Evolutionary conservation across 1,139 yeast species (phyloP), one percentile per base, ranked within the genome.

Genomic region (Yamadazyma blattariae): DNA sequence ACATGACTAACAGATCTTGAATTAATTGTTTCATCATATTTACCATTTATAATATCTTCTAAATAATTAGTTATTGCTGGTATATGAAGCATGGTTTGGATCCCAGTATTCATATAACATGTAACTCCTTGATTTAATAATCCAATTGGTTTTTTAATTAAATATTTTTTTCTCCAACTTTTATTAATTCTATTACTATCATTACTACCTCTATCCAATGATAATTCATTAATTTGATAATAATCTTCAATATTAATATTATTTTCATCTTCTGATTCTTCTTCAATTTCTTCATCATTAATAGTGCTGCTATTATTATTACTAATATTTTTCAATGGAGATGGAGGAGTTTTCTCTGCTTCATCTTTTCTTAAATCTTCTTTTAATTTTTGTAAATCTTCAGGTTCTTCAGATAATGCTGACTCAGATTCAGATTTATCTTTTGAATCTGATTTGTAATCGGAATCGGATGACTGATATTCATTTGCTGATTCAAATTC

Each of bases 61-160:
- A 92, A 65, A 55, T 90, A 92, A 53, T 87, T 92, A 47, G 85
- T 89, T 39, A 92, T 61, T 2, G 97, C 95, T 3, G 98, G 97
- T 15, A 89, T 78, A 52, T 92, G 98, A 27, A 90, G 59, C 65
- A 92, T 64, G 1, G 95, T 80, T 61, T 92, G 98, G 29, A 92
- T 81, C 3, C 97, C 97, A 2, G 96, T 82, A 57, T 92, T 92
- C 79, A 92, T 89, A 59, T 90, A 92, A 57, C 98, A 92, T 4
- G 97, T 92, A 29, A 92, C 97, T 20, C 97, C 97, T 45, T 84
- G 90, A 57, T 92, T 92, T 38, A 86, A 61, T 36, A 92, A 67
- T 0, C 98, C 98, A 18, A 81, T 67, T 1, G 97, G 95, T 37
- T 58, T 59, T 22, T 52, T 51, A 7, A 47, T 50, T 21, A 72